phyloP scores from a whole-genome alignment of 1,139 yeast genomes.

The Scheffersomyces stambukii region DNA sequence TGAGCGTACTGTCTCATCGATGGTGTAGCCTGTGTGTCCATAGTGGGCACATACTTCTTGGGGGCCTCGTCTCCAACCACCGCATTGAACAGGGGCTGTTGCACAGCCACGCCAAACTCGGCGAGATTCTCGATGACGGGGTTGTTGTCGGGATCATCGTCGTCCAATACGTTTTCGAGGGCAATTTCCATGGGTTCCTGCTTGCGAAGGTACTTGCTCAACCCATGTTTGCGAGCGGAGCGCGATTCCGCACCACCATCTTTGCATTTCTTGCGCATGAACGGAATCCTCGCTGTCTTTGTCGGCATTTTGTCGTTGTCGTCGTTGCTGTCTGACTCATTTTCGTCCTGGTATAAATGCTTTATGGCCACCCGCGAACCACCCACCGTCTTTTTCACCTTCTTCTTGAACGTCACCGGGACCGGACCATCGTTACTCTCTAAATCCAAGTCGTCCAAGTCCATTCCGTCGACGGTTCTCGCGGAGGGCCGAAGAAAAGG shows the following conservation, averaged over 20 bases:
- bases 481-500: too few relatives aligned
- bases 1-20: slow-evolving; percentile 7
- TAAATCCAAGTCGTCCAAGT: too few relatives aligned
- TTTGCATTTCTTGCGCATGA: slow-evolving; percentile 2
- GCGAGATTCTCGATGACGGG: slow-evolving; percentile 19
- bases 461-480: too few relatives aligned
- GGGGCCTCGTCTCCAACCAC: not conserved
- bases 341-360: too few relatives aligned
- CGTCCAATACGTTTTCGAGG: slow-evolving; percentile 7
- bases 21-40: slow-evolving; percentile 4
- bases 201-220: too few relatives aligned
- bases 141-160: slow-evolving; percentile 16
- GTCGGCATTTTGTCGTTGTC: slow-evolving; percentile 1
- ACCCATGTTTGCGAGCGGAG: too few relatives aligned
- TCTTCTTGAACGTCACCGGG: too few relatives aligned
- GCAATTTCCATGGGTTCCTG: not conserved
- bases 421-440: too few relatives aligned
- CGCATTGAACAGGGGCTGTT: not conserved
- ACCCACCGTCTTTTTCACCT: too few relatives aligned
- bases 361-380: too few relatives aligned
- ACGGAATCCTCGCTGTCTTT: not conserved
- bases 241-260: too few relatives aligned
- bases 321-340: slow-evolving; percentile 4
- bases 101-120: slow-evolving; percentile 8
- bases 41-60: slow-evolving; percentile 11